Evolutionary conservation across 2,329 filamentous ascomycete genomes (phyloP).

Genomic region (Xylaria sp.): DNA sequence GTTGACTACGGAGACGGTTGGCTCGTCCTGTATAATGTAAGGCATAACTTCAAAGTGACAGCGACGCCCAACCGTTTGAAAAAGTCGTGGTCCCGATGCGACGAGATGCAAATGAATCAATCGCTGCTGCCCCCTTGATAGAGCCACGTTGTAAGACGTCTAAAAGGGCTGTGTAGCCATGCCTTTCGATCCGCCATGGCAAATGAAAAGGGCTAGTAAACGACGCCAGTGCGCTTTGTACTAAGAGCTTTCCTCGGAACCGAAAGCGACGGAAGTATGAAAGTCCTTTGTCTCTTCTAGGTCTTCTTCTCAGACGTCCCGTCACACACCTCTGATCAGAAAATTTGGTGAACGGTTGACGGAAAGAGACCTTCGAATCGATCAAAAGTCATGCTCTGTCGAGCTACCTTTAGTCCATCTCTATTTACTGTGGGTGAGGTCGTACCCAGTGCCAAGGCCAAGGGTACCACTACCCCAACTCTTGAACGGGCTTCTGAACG

Average conservation of each 20-base stretch:
- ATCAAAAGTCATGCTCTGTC: conserved; percentile 14
- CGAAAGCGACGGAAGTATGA: not conserved
- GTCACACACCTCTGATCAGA: not conserved
- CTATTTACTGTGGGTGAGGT: not conserved
- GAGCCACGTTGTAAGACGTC: not conserved
- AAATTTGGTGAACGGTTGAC: not conserved
- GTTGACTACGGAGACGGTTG: not conserved
- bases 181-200: not conserved
- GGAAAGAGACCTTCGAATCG: not conserved
- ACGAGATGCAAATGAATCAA: conserved; percentile 2
- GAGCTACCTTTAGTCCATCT: not conserved
- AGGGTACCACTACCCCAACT: conserved; percentile 30
- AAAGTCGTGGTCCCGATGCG: not conserved
- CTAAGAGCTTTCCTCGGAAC: not conserved
- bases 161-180: not conserved
- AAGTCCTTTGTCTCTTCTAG: not conserved
- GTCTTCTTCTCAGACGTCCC: not conserved
- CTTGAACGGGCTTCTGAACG: conserved; percentile 21
- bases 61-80: not conserved
- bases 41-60: not conserved
- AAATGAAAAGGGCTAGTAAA: not conserved
- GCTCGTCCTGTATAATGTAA: not conserved
- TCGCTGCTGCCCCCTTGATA: not conserved
- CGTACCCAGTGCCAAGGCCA: conserved; percentile 23
- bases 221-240: not conserved